Conservation (phyloP, 169 alveolate genomes). For the Plasmodium adleri region DNA sequence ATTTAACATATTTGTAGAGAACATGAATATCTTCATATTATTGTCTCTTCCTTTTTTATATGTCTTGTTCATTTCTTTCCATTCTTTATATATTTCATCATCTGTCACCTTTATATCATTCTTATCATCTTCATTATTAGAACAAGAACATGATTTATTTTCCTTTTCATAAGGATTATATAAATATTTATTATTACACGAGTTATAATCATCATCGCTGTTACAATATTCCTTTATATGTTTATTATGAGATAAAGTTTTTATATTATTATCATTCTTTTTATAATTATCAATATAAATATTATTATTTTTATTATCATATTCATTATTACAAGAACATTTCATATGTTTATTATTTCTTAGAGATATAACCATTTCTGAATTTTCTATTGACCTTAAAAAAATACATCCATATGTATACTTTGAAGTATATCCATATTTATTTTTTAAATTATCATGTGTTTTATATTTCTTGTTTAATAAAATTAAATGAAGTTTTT, state of each 20-base stretch:
- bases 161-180: background rate
- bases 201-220: background rate
- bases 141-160: too few relatives aligned
- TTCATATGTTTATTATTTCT: background rate
- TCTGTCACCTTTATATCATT: background rate
- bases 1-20: constrained; percentile 57
- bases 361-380: constrained; percentile 18
- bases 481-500: background rate
- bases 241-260: too few relatives aligned
- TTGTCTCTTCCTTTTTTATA: too few relatives aligned
- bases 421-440: background rate
- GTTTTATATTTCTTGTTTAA: too few relatives aligned
- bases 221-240: background rate
- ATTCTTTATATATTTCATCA: constrained; percentile 19
- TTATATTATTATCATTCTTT: too few relatives aligned
- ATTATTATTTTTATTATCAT: too few relatives aligned
- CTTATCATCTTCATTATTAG: background rate
- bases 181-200: background rate
- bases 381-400: constrained; percentile 16
- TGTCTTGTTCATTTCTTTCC: constrained; percentile 16
- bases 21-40: background rate
- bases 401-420: constrained; percentile 30
- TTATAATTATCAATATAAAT: too few relatives aligned
- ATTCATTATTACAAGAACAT: background rate
- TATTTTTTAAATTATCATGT: too few relatives aligned